A percentile compares a stretch with the other conserved stretches of the same genome.
These are phyloP conservation scores for Leccinum longicurvipes DNA, from an alignment of 768 basidiomycete genomes.

Conservation along the genomic window DNA sequence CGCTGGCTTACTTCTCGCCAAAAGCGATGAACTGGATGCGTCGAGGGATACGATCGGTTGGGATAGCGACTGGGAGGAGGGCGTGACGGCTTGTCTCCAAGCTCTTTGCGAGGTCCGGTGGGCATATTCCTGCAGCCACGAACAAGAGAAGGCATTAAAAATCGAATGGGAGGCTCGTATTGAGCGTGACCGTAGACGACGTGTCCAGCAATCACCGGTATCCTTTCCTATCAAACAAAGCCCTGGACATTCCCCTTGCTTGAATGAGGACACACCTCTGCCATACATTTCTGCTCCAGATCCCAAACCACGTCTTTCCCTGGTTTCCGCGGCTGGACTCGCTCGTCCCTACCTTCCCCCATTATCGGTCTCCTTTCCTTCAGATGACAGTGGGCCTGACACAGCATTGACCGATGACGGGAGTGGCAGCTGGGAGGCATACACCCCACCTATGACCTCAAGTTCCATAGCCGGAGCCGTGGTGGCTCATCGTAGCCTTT, in stretches of 20 bases:
- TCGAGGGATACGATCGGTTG: conserved; percentile 22
- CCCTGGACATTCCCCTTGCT: conserved; percentile 28
- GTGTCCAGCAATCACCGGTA: conserved; percentile 20
- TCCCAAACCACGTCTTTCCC: conserved; percentile 24
- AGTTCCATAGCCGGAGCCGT: conserved; percentile 45
- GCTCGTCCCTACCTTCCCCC: conserved; percentile 50
- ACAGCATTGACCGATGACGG: conserved; percentile 49
- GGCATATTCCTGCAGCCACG: conserved; percentile 73
- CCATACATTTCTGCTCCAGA: conserved; percentile 8
- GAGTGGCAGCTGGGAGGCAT: conserved; percentile 55
- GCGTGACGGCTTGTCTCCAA: conserved; percentile 52
- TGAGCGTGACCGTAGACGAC: conserved; percentile 29
- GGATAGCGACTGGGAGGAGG: conserved; percentile 31
- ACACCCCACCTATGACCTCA: conserved; percentile 60
- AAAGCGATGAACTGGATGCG: conserved; percentile 37
- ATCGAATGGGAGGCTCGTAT: conserved; percentile 42
- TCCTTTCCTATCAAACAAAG: conserved; percentile 25
- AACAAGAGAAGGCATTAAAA: conserved; percentile 61
- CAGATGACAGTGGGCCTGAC: conserved; percentile 51
- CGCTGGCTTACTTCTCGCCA: conserved; percentile 74
- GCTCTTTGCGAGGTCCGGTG: conserved; percentile 84
- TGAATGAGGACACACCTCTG: conserved; percentile 20
- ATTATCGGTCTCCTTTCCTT: conserved; percentile 37
- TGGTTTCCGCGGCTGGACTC: conserved; percentile 34
- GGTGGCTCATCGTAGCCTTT: conserved; percentile 40